Base-by-base conservation (phyloP, 371 early-diverging fungal species). In the Apophysomyces trapeziformis region DNA sequence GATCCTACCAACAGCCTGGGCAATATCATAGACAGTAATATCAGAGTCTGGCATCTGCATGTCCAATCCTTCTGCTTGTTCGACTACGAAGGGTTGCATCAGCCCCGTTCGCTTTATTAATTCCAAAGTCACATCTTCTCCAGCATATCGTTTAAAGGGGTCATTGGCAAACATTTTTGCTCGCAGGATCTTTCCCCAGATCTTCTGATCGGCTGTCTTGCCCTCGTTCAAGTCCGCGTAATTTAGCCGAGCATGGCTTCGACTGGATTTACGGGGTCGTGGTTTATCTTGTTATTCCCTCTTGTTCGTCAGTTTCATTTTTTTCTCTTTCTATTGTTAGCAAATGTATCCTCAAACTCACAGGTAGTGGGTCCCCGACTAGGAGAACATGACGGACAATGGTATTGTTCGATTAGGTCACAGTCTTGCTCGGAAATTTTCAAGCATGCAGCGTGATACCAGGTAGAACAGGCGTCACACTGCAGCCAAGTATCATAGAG, bases 221-320 rank as follows among this genome's bases (percentile, higher is more conserved):
- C 91, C 92, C 54, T 91, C 89, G 59, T 90, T 89, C 47, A 92
- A 74, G 61, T 87, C 88, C 11, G 85, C 89, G 75, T 91, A 91
- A 69, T 91, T 90, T 38, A 91, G 74, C 8, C 77, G 72, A 11
- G 80, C 75, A 54, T 83, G 86, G 57, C 78, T 75, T 43, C 92
- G 79, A 14, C 72, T 73, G 6, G 92, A 90, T 63, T 89, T 87
- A 56, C 91, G 81, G 37, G 68, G 70, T 44, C 73, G 67, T 69
- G 74, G 64, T 58, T 76, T 78, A 39, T 68, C 76, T 70, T 37
- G 39, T 21, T n/a, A 43, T 39, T 12, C 43, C 13, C 21, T 5
- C 7, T 39, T 13, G 39, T 9, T 46, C 21, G 16, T 12, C 8
- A 59, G 45, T 14, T 50, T 26, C 57, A 63, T 60, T n/a, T 14